A percentile compares a stretch with the other conserved stretches of the same genome.
phyloP scores from a whole-genome alignment of 2,329 filamentous ascomycete species.

The Epichloe baconii region DNA sequence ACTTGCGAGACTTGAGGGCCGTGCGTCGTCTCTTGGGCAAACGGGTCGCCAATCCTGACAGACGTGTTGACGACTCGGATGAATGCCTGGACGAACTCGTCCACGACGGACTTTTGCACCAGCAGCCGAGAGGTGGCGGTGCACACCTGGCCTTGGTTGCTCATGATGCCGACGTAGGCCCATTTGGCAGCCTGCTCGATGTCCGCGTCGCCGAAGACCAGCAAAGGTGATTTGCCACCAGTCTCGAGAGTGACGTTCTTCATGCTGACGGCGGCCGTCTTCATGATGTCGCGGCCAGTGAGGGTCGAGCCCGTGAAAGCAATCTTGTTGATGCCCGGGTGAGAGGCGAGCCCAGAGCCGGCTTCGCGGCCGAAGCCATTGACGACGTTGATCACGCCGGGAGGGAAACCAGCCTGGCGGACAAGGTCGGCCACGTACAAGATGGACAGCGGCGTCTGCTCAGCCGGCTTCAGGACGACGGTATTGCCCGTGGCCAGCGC shows the following conservation, averaged over 20 bases:
- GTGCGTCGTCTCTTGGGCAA: constrained; percentile 55
- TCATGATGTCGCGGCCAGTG: constrained; percentile 65
- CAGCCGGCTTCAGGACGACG: constrained; percentile 51
- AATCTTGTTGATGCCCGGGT: constrained; percentile 60
- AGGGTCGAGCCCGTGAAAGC: constrained; percentile 66
- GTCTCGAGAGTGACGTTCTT: constrained; percentile 57
- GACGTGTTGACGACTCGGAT: constrained; percentile 43
- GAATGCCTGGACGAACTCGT: constrained; percentile 52
- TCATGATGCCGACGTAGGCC: constrained; percentile 38
- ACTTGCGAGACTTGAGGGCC: constrained; percentile 60
- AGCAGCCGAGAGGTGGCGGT: constrained; percentile 51
- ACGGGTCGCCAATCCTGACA: constrained; percentile 57
- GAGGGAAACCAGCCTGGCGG: constrained; percentile 62
- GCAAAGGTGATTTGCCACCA: constrained; percentile 51
- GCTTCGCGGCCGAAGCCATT: constrained; percentile 59
- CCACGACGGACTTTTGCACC: constrained; percentile 47
- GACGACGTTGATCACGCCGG: constrained; percentile 64
- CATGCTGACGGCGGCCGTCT: constrained; percentile 51
- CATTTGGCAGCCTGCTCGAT: constrained; percentile 54
- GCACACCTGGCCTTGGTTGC: constrained; percentile 53
- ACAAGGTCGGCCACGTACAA: constrained; percentile 54
- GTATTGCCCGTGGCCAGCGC: constrained; percentile 52
- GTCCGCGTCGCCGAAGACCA: constrained; percentile 54
- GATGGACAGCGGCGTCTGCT: constrained; percentile 54
- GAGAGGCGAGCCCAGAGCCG: constrained; percentile 53